phyloP scores from a whole-genome alignment of 2,329 filamentous ascomycete genomes.

The Aspergillus neotritici region DNA sequence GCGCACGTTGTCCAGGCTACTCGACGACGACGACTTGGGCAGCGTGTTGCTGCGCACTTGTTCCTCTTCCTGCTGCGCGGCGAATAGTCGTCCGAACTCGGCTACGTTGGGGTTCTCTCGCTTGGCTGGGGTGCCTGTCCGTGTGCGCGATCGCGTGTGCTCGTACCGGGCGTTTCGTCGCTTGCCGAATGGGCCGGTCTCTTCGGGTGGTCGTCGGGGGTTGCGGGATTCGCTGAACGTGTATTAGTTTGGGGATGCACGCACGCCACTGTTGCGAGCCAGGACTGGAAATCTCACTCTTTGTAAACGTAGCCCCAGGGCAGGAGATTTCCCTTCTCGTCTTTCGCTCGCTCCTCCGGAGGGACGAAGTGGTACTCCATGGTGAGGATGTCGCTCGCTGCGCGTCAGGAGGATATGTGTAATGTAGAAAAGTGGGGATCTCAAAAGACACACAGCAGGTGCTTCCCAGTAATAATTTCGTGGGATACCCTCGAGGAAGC shows the following conservation, averaged over 20 bases:
- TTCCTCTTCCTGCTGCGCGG: conserved; percentile 42
- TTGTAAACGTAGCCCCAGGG: conserved; percentile 61
- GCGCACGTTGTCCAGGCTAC: conserved; percentile 36
- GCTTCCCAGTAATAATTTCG: not conserved
- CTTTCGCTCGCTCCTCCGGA: conserved; percentile 55
- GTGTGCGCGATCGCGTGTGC: conserved; percentile 47
- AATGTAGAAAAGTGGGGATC: not conserved
- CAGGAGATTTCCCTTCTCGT: conserved; percentile 53
- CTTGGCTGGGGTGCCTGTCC: conserved; percentile 54
- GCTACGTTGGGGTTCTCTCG: conserved; percentile 51
- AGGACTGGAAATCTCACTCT: conserved; percentile 46
- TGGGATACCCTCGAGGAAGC: not conserved
- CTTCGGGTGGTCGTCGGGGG: conserved; percentile 51
- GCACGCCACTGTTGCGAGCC: not conserved
- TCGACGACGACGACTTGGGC: conserved; percentile 37
- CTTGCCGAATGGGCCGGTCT: conserved; percentile 59
- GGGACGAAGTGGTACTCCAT: conserved; percentile 65
- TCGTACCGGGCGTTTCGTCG: conserved; percentile 43
- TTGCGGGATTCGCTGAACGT: conserved; percentile 43
- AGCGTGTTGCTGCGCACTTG: conserved; percentile 27
- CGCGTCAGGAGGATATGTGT: not conserved
- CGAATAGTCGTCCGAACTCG: conserved; percentile 43
- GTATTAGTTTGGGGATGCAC: conserved; percentile 11
- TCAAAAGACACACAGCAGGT: not conserved
- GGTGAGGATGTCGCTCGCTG: not conserved